These are phyloP conservation scores for Leptographium lundbergii DNA, from an alignment of 2,329 filamentous ascomycete genomes.

Conservation along the genomic window DNA sequence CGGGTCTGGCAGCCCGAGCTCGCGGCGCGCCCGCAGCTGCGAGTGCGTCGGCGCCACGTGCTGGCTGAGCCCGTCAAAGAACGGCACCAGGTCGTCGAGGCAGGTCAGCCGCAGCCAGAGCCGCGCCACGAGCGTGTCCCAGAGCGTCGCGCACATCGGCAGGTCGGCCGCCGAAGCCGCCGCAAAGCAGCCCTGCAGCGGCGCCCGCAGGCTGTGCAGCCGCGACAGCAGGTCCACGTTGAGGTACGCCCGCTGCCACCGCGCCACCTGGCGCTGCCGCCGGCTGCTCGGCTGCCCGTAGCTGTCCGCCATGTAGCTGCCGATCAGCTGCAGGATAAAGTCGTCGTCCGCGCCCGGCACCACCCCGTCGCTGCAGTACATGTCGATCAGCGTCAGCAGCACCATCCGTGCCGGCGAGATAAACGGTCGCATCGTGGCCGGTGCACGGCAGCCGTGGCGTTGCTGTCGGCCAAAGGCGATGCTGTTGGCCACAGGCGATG, in stretches of 20 bases:
- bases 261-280: slow-evolving; percentile 14
- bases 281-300: slow-evolving; percentile 18
- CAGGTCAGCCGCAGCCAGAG: slow-evolving; percentile 71
- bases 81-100: slow-evolving; percentile 64
- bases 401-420: slow-evolving; percentile 48
- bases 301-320: slow-evolving; percentile 33
- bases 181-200: slow-evolving; percentile 8
- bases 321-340: slow-evolving; percentile 27
- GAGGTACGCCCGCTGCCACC: slow-evolving; percentile 36
- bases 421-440: slow-evolving; percentile 8
- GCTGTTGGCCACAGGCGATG: no score
- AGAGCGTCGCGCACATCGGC: slow-evolving; percentile 32
- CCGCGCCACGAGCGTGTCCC: slow-evolving; percentile 70
- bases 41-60: slow-evolving; percentile 51
- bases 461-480: no score
- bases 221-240: slow-evolving; percentile 37
- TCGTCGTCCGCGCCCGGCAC: slow-evolving; percentile 25
- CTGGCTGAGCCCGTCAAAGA: slow-evolving; percentile 49
- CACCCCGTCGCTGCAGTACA: slow-evolving; percentile 60
- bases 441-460: no score
- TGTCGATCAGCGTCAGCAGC: slow-evolving; percentile 64
- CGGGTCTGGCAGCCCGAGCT: slow-evolving; percentile 30
- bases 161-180: slow-evolving; percentile 25
- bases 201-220: slow-evolving; percentile 6
- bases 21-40: slow-evolving; percentile 42